Evolutionary conservation across 768 basidiomycete genomes (phyloP).

Genomic region (Xerocomus potaroensis): DNA sequence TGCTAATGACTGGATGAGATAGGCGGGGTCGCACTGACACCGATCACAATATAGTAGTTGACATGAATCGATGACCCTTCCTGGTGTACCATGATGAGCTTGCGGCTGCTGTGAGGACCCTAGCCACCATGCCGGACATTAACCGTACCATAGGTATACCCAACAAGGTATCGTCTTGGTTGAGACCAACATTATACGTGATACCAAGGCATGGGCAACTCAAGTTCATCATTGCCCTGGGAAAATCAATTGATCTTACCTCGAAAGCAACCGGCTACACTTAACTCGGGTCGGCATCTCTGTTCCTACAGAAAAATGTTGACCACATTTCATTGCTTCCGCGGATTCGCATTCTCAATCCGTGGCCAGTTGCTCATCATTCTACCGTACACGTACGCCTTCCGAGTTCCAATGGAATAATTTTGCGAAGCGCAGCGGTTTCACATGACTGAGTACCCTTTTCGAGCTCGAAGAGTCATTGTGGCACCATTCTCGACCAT

Average conservation of each 20-base stretch:
- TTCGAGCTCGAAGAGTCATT: neutral
- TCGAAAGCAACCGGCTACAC: neutral
- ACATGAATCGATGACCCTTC: too few species aligned
- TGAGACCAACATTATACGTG: conserved; percentile 18
- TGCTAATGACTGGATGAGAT: neutral
- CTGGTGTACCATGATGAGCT: neutral
- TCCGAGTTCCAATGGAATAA: neutral
- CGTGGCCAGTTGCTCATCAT: conserved; percentile 2
- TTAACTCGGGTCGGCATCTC: neutral
- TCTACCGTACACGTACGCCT: conserved; percentile 1
- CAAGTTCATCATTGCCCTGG: too few species aligned
- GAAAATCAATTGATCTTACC: neutral
- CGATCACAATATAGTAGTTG: neutral
- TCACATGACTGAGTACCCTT: neutral
- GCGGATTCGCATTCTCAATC: conserved; percentile 9
- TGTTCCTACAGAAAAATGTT: neutral
- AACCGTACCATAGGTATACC: neutral
- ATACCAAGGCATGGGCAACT: too few species aligned
- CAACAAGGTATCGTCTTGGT: neutral
- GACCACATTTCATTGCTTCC: conserved; percentile 4
- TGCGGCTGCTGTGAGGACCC: neutral
- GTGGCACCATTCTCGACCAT: neutral
- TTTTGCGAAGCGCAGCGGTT: neutral
- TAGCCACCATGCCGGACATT: neutral
- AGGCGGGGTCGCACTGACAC: neutral